These are phyloP conservation scores for Globisporangium recalcitrans DNA, from an alignment of 352 stramenopile genomes.

Conservation along the genomic window DNA sequence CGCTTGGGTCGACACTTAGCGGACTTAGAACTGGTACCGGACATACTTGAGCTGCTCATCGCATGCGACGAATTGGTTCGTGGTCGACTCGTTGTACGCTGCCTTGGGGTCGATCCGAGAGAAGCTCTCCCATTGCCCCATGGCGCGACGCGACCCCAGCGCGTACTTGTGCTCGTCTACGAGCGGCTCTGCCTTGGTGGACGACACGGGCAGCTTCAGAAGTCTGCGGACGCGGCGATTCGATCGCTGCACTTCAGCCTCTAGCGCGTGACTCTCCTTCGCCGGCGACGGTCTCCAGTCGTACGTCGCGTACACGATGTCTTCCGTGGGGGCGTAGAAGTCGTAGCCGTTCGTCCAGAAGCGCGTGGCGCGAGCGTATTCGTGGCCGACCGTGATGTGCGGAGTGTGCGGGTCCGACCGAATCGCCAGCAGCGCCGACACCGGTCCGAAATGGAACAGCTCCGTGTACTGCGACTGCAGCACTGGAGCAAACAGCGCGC, in stretches of 20 bases:
- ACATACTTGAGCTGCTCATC: conserved; percentile 50
- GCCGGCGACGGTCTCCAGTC: conserved; percentile 30
- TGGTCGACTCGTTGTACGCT: conserved; percentile 77
- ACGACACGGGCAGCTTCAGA: conserved; percentile 44
- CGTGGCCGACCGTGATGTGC: conserved; percentile 51
- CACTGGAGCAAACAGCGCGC: conserved; percentile 38
- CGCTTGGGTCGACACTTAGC: too few relatives aligned
- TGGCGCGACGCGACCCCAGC: conserved; percentile 39
- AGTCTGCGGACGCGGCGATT: conserved; percentile 66
- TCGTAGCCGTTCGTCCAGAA: conserved; percentile 87
- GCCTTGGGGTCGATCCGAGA: conserved; percentile 53
- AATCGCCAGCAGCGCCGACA: conserved; percentile 49
- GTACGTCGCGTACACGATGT: conserved; percentile 66
- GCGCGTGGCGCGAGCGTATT: conserved; percentile 72
- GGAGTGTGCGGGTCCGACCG: conserved; percentile 71
- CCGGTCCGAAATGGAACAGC: conserved; percentile 72
- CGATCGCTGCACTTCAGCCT: conserved; percentile 19
- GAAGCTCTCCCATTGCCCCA: conserved; percentile 59
- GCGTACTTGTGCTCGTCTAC: conserved; percentile 39
- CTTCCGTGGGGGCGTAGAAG: conserved; percentile 70
- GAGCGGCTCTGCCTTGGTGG: conserved; percentile 22
- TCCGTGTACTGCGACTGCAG: conserved; percentile 81
- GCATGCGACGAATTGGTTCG: conserved; percentile 80
- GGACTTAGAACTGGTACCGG: conserved; percentile 29
- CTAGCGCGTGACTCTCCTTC: conserved; percentile 18